phyloP scores from a whole-genome alignment of 306 rosid species.

The Abrus precatorius region DNA sequence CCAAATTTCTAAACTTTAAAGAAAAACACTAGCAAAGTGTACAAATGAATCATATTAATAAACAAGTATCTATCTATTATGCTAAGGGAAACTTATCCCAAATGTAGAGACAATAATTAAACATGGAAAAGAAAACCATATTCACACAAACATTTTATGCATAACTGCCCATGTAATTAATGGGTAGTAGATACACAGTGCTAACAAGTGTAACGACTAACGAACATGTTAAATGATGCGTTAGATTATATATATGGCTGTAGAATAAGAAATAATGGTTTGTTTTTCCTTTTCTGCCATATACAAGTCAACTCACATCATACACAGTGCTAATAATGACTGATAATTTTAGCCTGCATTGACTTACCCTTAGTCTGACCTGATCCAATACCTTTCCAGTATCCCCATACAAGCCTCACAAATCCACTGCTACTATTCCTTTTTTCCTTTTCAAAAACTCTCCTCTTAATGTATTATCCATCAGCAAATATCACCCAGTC shows the following conservation, averaged over 20 bases:
- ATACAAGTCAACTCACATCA: background rate
- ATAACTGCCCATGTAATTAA: too few species aligned
- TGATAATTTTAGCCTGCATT: background rate
- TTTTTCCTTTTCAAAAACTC: background rate
- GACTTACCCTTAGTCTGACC: background rate
- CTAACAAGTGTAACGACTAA: background rate
- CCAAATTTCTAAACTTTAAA: slow-evolving; percentile 23
- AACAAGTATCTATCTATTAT: background rate
- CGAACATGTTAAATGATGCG: background rate
- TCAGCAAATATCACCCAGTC: background rate
- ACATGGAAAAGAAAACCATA: slow-evolving; percentile 14
- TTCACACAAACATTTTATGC: background rate
- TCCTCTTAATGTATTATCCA: background rate
- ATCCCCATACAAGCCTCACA: background rate
- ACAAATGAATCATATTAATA: background rate
- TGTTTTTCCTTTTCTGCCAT: background rate
- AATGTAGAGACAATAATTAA: background rate
- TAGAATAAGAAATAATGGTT: background rate
- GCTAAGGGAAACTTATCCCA: background rate
- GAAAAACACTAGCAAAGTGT: background rate
- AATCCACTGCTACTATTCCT: background rate
- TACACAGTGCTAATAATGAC: background rate
- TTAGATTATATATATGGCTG: background rate
- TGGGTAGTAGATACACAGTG: too few species aligned
- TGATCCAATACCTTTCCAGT: background rate